Conservation (phyloP, 345 rosid species). For the Microcos paniculata region DNA sequence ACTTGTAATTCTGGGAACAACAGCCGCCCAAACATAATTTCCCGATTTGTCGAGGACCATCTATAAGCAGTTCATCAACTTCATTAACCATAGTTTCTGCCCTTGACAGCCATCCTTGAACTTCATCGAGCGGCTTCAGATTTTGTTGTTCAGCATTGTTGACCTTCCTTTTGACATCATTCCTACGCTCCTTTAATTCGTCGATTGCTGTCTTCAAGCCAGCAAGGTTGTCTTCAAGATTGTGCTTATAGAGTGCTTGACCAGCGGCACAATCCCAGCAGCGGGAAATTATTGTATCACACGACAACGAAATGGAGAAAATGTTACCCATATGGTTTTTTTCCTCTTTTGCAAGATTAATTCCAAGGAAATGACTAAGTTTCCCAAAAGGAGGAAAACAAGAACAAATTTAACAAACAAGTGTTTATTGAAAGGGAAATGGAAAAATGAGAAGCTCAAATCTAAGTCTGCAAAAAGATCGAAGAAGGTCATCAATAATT, state of each 20-base stretch:
- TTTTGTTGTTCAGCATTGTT: neutral
- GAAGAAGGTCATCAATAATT: no score
- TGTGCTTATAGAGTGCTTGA: neutral
- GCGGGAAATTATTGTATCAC: neutral
- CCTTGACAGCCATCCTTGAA: slow-evolving; percentile 13
- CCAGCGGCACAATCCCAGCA: neutral
- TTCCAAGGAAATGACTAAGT: no score
- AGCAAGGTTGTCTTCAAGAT: neutral
- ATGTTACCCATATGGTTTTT: neutral
- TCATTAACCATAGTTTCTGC: neutral
- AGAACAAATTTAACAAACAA: no score
- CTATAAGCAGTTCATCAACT: neutral
- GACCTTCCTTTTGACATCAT: neutral
- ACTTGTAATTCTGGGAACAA: neutral
- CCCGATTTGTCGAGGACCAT: neutral
- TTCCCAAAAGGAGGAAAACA: no score
- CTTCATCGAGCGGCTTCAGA: neutral
- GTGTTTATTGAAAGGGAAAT: no score
- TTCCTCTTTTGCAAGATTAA: no score
- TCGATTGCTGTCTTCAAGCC: neutral
- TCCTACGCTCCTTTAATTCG: neutral
- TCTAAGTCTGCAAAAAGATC: no score
- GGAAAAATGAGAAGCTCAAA: no score
- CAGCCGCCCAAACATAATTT: neutral
- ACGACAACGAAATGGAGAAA: neutral